Conservation (phyloP, 2,329 filamentous ascomycete species). For the Macrophomina pseudophaseolina region DNA sequence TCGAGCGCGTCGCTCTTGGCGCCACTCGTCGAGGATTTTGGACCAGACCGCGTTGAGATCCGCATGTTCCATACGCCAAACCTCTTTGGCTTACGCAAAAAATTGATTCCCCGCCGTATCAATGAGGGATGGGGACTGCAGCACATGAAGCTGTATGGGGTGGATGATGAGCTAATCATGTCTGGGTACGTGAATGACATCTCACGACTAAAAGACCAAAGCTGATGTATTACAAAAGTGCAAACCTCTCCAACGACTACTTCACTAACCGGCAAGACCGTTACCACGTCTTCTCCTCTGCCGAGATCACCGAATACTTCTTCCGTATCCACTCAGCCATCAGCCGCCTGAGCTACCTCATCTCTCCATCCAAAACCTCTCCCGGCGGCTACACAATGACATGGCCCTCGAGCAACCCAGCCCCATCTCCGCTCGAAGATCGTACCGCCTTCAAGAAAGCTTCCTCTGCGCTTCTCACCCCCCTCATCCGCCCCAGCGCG, state of each 20-base stretch:
- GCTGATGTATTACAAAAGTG: slow-evolving; percentile 50
- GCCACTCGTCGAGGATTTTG: slow-evolving; percentile 83
- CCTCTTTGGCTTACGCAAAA: slow-evolving; percentile 83
- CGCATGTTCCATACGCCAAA: slow-evolving; percentile 99
- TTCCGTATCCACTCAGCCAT: slow-evolving; percentile 76
- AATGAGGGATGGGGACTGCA: slow-evolving; percentile 99
- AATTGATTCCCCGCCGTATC: slow-evolving; percentile 82
- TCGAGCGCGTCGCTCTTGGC: slow-evolving; percentile 89
- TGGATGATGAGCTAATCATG: slow-evolving; percentile 94
- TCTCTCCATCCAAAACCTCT: slow-evolving; percentile 65
- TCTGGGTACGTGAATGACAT: slow-evolving; percentile 66
- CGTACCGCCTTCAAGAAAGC: slow-evolving; percentile 71
- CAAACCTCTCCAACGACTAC: slow-evolving; percentile 91
- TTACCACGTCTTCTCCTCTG: slow-evolving; percentile 87
- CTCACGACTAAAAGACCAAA: background rate
- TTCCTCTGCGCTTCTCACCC: slow-evolving; percentile 69
- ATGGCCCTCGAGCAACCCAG: slow-evolving; percentile 78
- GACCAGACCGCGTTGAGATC: slow-evolving; percentile 81
- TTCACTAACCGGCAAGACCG: slow-evolving; percentile 95
- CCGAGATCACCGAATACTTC: slow-evolving; percentile 82
- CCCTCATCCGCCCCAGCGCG: slow-evolving; percentile 65
- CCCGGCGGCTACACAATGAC: slow-evolving; percentile 59
- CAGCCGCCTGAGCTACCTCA: slow-evolving; percentile 78
- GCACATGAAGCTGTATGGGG: slow-evolving; percentile 97
- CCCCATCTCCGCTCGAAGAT: slow-evolving; percentile 74